These are phyloP conservation scores for Pseudocercospora pini-densiflorae DNA, from an alignment of 2,329 filamentous ascomycete species.

Conservation along the genomic window DNA sequence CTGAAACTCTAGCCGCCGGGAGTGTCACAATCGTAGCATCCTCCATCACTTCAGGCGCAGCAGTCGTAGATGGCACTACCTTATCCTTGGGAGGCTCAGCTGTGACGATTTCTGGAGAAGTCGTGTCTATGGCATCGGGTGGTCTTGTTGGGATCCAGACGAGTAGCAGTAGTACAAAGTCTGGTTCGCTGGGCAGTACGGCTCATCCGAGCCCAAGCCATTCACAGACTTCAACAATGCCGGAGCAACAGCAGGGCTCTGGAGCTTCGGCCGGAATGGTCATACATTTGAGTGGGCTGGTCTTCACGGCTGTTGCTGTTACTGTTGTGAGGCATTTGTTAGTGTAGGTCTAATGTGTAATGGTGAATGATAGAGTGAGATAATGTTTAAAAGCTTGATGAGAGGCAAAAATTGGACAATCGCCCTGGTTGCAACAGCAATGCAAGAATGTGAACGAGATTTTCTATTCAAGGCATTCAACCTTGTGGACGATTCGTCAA, in stretches of 20 bases:
- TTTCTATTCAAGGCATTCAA: too few relatives aligned
- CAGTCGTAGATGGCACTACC: not conserved
- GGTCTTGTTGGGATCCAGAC: too few relatives aligned
- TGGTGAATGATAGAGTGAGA: too few relatives aligned
- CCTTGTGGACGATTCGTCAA: too few relatives aligned
- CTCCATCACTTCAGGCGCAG: not conserved
- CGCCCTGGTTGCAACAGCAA: too few relatives aligned
- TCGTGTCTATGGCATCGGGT: not conserved
- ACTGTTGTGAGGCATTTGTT: not conserved
- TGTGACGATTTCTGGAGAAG: not conserved
- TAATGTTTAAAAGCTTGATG: too few relatives aligned
- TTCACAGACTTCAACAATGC: not conserved
- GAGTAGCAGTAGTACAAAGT: too few relatives aligned
- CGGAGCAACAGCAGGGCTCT: not conserved
- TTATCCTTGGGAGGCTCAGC: slow-evolving; percentile 7
- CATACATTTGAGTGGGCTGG: not conserved
- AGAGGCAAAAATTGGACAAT: too few relatives aligned
- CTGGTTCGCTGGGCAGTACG: too few relatives aligned
- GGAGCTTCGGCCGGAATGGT: not conserved
- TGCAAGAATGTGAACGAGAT: too few relatives aligned
- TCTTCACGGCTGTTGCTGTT: not conserved
- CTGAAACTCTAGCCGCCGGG: not conserved
- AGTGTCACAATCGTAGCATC: not conserved
- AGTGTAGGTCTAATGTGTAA: too few relatives aligned
- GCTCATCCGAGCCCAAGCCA: not conserved